These are phyloP conservation scores for Ambrosia trifida DNA, from an alignment of 129 eudicot species.

Conservation along the genomic window DNA sequence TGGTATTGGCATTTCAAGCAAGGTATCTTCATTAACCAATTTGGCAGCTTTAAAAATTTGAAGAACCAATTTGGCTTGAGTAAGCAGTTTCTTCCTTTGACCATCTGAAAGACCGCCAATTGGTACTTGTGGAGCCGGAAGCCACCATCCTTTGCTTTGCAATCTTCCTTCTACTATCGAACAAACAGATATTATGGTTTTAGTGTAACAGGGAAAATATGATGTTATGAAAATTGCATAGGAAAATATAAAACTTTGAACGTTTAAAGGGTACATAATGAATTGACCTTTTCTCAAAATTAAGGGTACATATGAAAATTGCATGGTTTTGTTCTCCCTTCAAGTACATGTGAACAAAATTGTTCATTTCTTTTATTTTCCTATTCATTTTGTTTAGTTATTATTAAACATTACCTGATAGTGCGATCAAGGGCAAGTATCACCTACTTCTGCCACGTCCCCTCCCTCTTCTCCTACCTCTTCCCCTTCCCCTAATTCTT, in stretches of 20 bases:
- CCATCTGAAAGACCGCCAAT: slow-evolving; percentile 68
- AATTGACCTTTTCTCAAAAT: no score
- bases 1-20: slow-evolving; percentile 79
- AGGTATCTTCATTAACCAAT: slow-evolving; percentile 64
- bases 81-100: slow-evolving; percentile 62
- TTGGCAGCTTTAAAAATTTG: slow-evolving; percentile 94
- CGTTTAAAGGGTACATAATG: no score
- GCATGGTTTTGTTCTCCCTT: no score
- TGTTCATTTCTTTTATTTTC: no score
- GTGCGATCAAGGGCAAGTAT: slow-evolving; percentile 10
- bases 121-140: slow-evolving; percentile 85
- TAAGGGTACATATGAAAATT: no score
- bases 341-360: no score
- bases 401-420: slow-evolving; percentile 21
- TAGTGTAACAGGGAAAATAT: no score
- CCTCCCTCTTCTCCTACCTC: slow-evolving; percentile 65
- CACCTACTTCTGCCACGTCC: slow-evolving; percentile 49
- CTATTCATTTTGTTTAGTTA: no score
- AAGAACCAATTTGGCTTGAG: slow-evolving; percentile 63
- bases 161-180: slow-evolving; percentile 81
- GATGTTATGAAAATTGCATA: no score
- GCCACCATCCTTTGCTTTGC: slow-evolving; percentile 95
- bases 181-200: no score
- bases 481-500: slow-evolving; percentile 47
- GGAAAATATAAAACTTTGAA: no score